Evolutionary conservation across 345 rosid genomes (phyloP).

Genomic region (Moringa oleifera): DNA sequence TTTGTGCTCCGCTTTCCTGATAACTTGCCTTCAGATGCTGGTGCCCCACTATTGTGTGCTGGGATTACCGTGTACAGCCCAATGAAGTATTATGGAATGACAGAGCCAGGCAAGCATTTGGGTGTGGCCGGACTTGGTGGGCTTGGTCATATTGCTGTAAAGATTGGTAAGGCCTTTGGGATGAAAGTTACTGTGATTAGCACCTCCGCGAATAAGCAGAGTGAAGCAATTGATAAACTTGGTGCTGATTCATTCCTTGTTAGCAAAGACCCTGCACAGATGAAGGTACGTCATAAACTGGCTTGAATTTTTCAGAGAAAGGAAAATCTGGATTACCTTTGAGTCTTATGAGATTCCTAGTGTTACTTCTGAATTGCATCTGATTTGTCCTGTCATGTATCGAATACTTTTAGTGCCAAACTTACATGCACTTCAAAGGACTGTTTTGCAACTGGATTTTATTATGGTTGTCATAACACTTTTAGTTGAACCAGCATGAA

Average conservation of each 20-base stretch:
- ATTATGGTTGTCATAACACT: too few relatives aligned
- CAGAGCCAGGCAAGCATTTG: slow-evolving; percentile 74
- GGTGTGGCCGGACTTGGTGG: slow-evolving; percentile 93
- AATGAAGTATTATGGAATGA: slow-evolving; percentile 84
- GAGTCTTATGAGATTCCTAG: too few relatives aligned
- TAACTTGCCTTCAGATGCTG: slow-evolving; percentile 53
- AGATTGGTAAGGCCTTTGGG: slow-evolving; percentile 82
- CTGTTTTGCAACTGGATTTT: too few relatives aligned
- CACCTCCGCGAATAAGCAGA: slow-evolving; percentile 35
- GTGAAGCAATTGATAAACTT: slow-evolving; percentile 18
- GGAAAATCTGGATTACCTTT: too few relatives aligned
- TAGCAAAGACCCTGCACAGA: slow-evolving; percentile 44
- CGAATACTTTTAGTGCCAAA: too few relatives aligned
- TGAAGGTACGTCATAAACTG: slow-evolving; percentile 48
- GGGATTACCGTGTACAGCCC: slow-evolving; percentile 91
- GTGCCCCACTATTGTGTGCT: slow-evolving; percentile 81
- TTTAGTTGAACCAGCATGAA: too few relatives aligned
- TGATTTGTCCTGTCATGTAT: too few relatives aligned
- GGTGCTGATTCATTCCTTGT: slow-evolving; percentile 43
- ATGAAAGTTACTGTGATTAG: slow-evolving; percentile 84
- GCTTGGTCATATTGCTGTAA: slow-evolving; percentile 87
- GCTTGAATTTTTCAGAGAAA: too few relatives aligned
- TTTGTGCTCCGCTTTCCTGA: slow-evolving; percentile 66
- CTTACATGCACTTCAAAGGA: too few relatives aligned
- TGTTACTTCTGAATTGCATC: too few relatives aligned